phyloP scores from a whole-genome alignment of 1,284 basidiomycete species.

The Leccinum fuscescens region DNA sequence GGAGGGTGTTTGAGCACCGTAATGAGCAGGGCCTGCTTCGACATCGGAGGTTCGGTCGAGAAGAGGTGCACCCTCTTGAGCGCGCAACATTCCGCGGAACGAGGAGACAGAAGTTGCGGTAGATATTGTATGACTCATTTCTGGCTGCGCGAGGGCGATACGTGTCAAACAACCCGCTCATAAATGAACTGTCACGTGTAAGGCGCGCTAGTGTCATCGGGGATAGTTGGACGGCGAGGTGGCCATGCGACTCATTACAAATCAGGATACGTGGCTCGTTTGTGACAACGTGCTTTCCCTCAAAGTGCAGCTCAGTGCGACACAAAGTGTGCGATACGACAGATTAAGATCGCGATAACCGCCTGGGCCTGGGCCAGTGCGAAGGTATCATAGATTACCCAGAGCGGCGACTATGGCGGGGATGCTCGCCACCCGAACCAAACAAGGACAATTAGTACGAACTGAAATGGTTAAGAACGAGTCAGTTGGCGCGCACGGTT shows the following conservation, averaged over 20 bases:
- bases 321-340: no score
- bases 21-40: constrained; percentile 25
- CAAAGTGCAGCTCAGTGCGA: no score
- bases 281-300: no score
- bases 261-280: no score
- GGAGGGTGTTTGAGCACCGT: constrained; percentile 18
- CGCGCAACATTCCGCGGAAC: constrained; percentile 24
- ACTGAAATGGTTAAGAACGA: constrained; percentile 23
- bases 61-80: constrained; percentile 25
- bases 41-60: constrained; percentile 22
- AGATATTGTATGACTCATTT: constrained; percentile 28
- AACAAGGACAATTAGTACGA: constrained; percentile 28
- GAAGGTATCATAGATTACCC: background rate
- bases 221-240: no score
- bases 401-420: background rate
- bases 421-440: constrained; percentile 27
- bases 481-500: background rate
- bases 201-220: no score
- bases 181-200: no score
- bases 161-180: no score
- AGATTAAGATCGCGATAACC: no score
- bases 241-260: no score
- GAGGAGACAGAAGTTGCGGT: constrained; percentile 31
- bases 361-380: no score
- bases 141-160: background rate